Evolutionary conservation across 2,329 filamentous ascomycete genomes (phyloP), one percentile per base, ranked within the genome.

Genomic region (Trichophyton verrucosum): DNA sequence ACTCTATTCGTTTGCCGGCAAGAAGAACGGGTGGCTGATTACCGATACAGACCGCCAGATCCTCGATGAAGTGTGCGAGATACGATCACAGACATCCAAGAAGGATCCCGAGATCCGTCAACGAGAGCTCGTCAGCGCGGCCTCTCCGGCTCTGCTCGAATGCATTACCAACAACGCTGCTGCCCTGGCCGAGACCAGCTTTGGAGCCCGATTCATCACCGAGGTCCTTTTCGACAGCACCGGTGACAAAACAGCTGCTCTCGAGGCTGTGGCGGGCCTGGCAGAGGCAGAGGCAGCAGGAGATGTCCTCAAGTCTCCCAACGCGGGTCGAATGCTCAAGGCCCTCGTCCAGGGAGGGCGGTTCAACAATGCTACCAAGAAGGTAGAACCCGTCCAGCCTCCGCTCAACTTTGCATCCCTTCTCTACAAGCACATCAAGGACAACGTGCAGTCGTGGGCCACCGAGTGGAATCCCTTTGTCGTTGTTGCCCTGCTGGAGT

Each of bases 401-500:
- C 81, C 88, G 6, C 79, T 97, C 61, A 81, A 86, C 57, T 99
- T 99, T 72, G 85, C 89, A 63, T 82, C 87, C 65, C 77, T 87
- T 57, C 79, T 99, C n/a, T 97, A 92, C 72, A 84, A 86, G 4
- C 78, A 87, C 63, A 91, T 97, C 73, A 83, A 88, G 71, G 82
- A 85, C 0, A 78, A 89, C 66, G 76, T 95, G 24, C 73, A 94
- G 61, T 78, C 84, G 20, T 99, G 94, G 94, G 91, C 92, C 0
- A 91, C 86, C 0, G 88, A 91, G 0, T 82, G 86, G 1, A 91
- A 90, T 66, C 89, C 88, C 1, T 97, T 96, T 67, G 89, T 95
- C 9, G 81, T 96, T 3, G 82, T 97, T 27, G 87, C 85, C 15
- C 76, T 97, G 65, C 74, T 91, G 3, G 92, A 97, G 75, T 82